Evolutionary conservation across 2,329 filamentous ascomycete species (phyloP).

Genomic region (Cucurbitaria berberidis): DNA sequence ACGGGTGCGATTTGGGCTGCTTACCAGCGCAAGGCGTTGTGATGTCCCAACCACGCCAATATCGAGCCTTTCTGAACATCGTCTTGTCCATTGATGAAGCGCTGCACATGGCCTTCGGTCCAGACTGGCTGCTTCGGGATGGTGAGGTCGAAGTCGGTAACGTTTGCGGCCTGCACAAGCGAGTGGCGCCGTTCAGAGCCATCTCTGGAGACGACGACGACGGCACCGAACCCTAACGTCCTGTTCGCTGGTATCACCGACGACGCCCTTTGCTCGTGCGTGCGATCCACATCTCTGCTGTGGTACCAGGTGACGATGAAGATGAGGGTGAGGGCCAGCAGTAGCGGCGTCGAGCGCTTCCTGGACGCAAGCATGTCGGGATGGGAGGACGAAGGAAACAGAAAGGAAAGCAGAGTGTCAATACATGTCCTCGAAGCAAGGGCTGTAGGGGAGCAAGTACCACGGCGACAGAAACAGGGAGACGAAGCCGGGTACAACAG

Average conservation of each 20-base stretch:
- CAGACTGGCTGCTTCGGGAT: constrained; percentile 52
- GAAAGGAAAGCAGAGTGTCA: constrained; percentile 22
- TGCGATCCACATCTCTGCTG: constrained; percentile 31
- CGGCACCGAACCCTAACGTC: constrained; percentile 50
- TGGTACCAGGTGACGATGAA: constrained; percentile 39
- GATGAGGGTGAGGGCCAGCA: constrained; percentile 32
- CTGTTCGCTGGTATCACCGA: constrained; percentile 41
- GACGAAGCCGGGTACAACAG: not conserved
- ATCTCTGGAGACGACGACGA: constrained; percentile 51
- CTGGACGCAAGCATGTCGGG: constrained; percentile 41
- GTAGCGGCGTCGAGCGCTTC: constrained; percentile 40
- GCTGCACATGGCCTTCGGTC: constrained; percentile 50
- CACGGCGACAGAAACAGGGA: not conserved
- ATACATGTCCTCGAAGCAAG: constrained; percentile 25
- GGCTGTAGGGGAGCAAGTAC: constrained; percentile 4
- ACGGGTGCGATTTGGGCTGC: constrained; percentile 6
- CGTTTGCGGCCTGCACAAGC: constrained; percentile 51
- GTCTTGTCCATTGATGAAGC: constrained; percentile 44
- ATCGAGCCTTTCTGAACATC: constrained; percentile 50
- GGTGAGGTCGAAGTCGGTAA: constrained; percentile 51
- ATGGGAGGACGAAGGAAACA: constrained; percentile 12
- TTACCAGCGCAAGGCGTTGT: constrained; percentile 51
- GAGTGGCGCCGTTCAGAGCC: constrained; percentile 49
- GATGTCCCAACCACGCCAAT: constrained; percentile 54
- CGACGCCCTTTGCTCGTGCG: constrained; percentile 38